Conservation (phyloP, 176 grass and related monocot genomes). For the Saccharum officinarum region DNA sequence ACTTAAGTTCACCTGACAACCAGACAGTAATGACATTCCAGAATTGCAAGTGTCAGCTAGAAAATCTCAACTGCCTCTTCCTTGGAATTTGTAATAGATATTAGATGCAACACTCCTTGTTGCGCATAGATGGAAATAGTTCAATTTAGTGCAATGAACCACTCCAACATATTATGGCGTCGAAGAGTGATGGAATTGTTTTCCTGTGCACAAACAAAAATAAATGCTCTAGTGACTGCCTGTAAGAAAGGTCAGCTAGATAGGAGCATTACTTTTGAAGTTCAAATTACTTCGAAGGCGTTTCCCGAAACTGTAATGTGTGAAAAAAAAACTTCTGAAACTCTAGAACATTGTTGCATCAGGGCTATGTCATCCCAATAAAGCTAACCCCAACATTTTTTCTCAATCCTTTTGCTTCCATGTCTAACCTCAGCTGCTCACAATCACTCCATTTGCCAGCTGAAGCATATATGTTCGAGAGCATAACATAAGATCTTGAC, state of each 20-base stretch:
- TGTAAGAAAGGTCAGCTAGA: constrained; percentile 25
- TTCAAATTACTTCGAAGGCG: neutral
- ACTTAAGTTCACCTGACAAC: neutral
- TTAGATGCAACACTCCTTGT: neutral
- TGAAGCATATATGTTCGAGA: constrained; percentile 77
- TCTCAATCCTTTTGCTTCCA: constrained; percentile 59
- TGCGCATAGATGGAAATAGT: constrained; percentile 21
- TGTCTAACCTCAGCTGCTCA: constrained; percentile 54
- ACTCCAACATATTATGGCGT: neutral
- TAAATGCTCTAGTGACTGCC: neutral
- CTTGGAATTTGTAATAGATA: neutral
- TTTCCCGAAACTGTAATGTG: constrained; percentile 4
- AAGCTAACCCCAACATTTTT: constrained; percentile 68
- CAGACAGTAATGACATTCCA: neutral
- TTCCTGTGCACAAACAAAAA: neutral
- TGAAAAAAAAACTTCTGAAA: constrained; percentile 16
- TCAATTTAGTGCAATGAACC: neutral
- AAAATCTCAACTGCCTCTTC: neutral
- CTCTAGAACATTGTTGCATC: constrained; percentile 7
- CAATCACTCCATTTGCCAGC: constrained; percentile 61
- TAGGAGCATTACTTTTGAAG: neutral
- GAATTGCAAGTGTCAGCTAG: neutral
- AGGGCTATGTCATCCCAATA: constrained; percentile 32
- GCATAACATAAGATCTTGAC: constrained; percentile 69
- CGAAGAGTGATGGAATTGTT: neutral